These are phyloP conservation scores for Puccinia novopanici DNA, from an alignment of 1,284 basidiomycete species.

Conservation along the genomic window DNA sequence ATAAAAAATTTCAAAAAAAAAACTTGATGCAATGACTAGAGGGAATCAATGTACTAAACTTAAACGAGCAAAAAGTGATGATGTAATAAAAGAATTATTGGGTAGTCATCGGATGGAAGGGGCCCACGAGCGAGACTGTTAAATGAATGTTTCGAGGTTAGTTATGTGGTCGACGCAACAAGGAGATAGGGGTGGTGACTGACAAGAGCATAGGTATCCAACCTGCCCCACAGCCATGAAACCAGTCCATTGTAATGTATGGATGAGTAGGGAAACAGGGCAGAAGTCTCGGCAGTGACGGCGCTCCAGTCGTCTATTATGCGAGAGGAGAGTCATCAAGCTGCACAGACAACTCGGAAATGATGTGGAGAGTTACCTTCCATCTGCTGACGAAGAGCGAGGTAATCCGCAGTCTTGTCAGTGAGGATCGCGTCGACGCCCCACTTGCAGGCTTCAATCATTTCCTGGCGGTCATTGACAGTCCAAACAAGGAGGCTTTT, in stretches of 20 bases:
- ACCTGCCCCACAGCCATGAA: conserved; percentile 16
- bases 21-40: too few species aligned
- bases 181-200: neutral
- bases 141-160: neutral
- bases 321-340: neutral
- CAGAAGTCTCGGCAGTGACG: conserved; percentile 37
- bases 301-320: conserved; percentile 34
- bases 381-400: conserved; percentile 71
- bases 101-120: conserved; percentile 38
- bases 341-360: neutral
- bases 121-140: conserved; percentile 33
- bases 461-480: conserved; percentile 83
- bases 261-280: conserved; percentile 37
- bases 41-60: neutral
- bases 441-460: conserved; percentile 95
- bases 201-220: conserved; percentile 21
- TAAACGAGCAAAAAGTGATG: neutral
- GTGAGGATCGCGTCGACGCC: conserved; percentile 85
- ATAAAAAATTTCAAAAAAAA: too few species aligned
- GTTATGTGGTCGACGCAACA: neutral
- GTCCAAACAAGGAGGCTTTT: conserved; percentile 97
- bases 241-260: conserved; percentile 33
- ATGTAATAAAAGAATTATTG: neutral
- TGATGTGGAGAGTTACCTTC: conserved; percentile 61
- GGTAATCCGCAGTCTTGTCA: conserved; percentile 75